Conservation (phyloP, 371 early-diverging fungal species). For the Actinomortierella wolfii region DNA sequence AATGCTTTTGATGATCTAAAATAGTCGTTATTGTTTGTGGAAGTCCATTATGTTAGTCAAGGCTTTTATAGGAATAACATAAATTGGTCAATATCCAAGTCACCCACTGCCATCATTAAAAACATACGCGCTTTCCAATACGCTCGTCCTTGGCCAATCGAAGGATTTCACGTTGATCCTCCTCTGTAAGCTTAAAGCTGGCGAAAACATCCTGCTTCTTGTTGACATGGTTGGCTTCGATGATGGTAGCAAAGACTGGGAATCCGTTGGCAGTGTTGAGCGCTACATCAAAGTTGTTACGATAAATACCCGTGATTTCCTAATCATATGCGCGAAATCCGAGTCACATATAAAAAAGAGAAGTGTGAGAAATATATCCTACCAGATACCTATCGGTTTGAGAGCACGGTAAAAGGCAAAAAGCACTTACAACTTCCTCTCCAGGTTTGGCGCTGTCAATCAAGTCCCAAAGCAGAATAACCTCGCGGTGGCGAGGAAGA, state of each 20-base stretch:
- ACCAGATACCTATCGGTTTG: background rate
- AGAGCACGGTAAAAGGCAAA: background rate
- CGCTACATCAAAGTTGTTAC: conserved; percentile 92
- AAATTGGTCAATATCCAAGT: background rate
- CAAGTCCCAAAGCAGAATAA: conserved; percentile 96
- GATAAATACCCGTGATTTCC: conserved; percentile 97
- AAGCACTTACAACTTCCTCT: conserved; percentile 86
- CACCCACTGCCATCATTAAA: too few species aligned
- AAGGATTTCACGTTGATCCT: conserved; percentile 88
- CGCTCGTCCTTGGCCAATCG: conserved; percentile 79
- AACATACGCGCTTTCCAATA: conserved; percentile 76
- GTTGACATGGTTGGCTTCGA: conserved; percentile 94
- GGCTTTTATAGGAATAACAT: background rate
- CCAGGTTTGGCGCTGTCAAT: conserved; percentile 98
- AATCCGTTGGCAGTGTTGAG: conserved; percentile 96
- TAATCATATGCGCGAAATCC: conserved; percentile 12
- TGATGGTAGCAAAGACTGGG: conserved; percentile 96
- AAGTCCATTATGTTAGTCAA: background rate
- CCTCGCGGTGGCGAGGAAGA: conserved; percentile 95
- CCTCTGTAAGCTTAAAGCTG: conserved; percentile 85
- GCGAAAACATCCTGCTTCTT: conserved; percentile 91
- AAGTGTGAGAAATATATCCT: background rate
- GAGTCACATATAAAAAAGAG: background rate
- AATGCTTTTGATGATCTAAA: conserved; percentile 93
- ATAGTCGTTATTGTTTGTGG: too few species aligned